Evolutionary conservation across 148 eudicot genomes (phyloP), one percentile per base, ranked within the genome.

Genomic region (Silene conica): DNA sequence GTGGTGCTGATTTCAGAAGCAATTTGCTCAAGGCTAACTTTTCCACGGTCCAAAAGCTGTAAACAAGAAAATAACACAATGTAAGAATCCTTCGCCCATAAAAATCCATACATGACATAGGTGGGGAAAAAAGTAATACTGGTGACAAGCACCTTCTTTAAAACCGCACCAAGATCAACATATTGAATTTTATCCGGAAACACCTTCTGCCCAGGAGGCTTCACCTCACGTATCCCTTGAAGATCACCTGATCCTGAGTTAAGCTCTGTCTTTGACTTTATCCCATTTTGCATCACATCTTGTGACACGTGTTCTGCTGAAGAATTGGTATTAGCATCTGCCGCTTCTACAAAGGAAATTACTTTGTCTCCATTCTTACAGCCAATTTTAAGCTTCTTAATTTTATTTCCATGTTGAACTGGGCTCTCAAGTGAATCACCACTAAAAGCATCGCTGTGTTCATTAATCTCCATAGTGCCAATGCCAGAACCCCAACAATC

Each of bases 21-120:
- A 56, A 94, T 75, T 80, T 88, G 93, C 70, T 83, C 76, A 81
- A 90, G 71, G 73, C 75, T 80, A 63, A 91, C 88, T 85, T 90
- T 89, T 71, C 91, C 92, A 58, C 83, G 82, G 67, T 92, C 96
- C 81, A 88, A 77, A 57, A 94, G 84, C 98, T 94, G 85, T 63
- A 71, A 23, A 61, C 50, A 78, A 56, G 28, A 31, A 48, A 63
- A 13, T 56, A 10, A 6, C 25, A 62, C 38, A 18, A 76, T 67
- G 43, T 43, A 71, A 14, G 12, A 80, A 56, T 25, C 54, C 41
- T 43, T 38, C 34, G 8, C 26, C 19, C n/a, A 54, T 10, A 58
- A 18, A 54, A 56, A 74, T 14, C 19, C 20, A 60, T 28, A 8
- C 14, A 76, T 18, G 63, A 3, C 68, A 43, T n/a, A 77, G 50